Conservation (phyloP, 2,329 filamentous ascomycete species). For the Ambrosiella cleistominuta region DNA sequence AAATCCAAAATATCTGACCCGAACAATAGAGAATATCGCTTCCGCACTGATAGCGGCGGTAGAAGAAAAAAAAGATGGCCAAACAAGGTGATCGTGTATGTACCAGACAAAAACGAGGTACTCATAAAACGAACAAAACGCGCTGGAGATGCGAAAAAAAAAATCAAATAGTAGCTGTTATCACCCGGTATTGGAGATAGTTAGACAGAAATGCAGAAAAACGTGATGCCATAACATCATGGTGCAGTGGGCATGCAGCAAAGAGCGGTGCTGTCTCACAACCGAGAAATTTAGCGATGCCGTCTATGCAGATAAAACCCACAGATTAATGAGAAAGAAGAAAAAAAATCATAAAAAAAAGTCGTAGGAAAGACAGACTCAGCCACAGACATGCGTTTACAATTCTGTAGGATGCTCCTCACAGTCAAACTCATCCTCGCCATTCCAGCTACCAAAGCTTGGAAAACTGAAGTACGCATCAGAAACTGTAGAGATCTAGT, state of each 20-base stretch:
- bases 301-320: neutral
- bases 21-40: slow-evolving; percentile 13
- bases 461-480: slow-evolving; percentile 51
- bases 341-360: neutral
- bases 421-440: slow-evolving; percentile 18
- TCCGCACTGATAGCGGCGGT: slow-evolving; percentile 13
- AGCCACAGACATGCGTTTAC: neutral
- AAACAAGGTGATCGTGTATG: slow-evolving; percentile 1
- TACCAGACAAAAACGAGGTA: neutral
- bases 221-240: slow-evolving; percentile 13
- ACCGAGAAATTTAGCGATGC: slow-evolving; percentile 6
- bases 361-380: neutral
- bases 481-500: slow-evolving; percentile 1
- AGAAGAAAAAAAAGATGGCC: slow-evolving; percentile 3
- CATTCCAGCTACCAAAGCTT: slow-evolving; percentile 51
- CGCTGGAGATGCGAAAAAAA: neutral
- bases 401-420: slow-evolving; percentile 5
- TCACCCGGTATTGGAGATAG: neutral
- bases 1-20: slow-evolving; percentile 9
- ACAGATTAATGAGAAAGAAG: neutral
- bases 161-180: neutral
- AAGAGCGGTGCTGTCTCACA: slow-evolving; percentile 8
- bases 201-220: slow-evolving; percentile 4
- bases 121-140: neutral
- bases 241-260: slow-evolving; percentile 5